Conservation (phyloP, 1,284 basidiomycete species). For the Cryptococcus floricola region DNA sequence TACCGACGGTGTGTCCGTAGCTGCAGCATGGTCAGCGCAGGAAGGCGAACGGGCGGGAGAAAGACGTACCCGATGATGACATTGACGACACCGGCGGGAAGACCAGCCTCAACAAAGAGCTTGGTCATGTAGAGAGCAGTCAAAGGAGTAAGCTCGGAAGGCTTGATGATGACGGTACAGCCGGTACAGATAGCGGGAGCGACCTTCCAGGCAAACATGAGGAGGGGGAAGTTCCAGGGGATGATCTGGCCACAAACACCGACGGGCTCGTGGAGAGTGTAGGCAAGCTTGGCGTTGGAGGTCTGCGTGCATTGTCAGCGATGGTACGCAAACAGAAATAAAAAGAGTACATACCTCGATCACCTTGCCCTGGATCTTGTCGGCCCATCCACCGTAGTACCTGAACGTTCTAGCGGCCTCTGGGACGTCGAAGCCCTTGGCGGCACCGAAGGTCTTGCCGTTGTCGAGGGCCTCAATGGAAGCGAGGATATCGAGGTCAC, state of each 20-base stretch:
- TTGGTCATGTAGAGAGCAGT: constrained; percentile 66
- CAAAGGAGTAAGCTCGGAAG: constrained; percentile 84
- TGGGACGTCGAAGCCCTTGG: constrained; percentile 76
- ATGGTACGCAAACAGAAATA: background rate
- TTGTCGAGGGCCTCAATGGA: constrained; percentile 79
- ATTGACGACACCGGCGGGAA: constrained; percentile 91
- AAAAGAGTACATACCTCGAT: constrained; percentile 46
- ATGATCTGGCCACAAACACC: constrained; percentile 90
- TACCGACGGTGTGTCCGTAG: constrained; percentile 75
- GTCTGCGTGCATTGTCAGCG: constrained; percentile 47
- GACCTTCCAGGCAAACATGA: constrained; percentile 90
- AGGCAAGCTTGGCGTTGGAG: constrained; percentile 63
- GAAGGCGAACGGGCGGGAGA: background rate
- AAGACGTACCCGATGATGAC: constrained; percentile 60
- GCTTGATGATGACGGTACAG: constrained; percentile 54
- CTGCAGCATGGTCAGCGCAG: constrained; percentile 35
- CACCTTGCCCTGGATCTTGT: constrained; percentile 60
- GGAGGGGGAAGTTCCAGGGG: constrained; percentile 88
- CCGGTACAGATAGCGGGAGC: constrained; percentile 77
- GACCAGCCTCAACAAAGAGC: constrained; percentile 54
- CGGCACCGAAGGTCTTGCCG: constrained; percentile 62
- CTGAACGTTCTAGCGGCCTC: constrained; percentile 75
- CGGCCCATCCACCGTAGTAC: constrained; percentile 67
- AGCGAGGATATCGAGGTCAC: constrained; percentile 65
- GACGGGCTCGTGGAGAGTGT: constrained; percentile 87